Base-by-base conservation (phyloP, 768 basidiomycete species). In the Tricholoma hemisulphureum region DNA sequence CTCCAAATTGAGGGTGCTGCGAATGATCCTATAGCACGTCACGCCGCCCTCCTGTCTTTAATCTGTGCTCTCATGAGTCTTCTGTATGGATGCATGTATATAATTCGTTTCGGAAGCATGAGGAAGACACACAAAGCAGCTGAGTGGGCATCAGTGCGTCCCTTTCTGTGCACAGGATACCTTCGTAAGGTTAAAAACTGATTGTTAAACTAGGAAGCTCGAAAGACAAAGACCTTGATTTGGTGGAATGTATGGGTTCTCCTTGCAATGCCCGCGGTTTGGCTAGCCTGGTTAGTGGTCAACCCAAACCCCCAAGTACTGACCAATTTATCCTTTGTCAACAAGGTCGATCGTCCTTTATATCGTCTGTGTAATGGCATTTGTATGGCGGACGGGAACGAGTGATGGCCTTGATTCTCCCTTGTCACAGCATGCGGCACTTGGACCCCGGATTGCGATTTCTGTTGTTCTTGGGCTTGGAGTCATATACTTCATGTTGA, bases 51-150 rank as follows among this genome's bases (percentile, higher is more conserved):
- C 5, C 66, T 87, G 20, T 88, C 88, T 2, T 71, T 91, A n/a
- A 74, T 84, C 0, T 88, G 82, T 31, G 84, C 87, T 3, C 64
- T 89, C 56, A 84, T 89, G 82, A 89, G 87, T 62, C 72, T 91
- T 24, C 80, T 80, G 2, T 91, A 83, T 64, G 89, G 89, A 0
- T 89, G 89, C 61, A 78, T 88, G 54, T 91, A 88, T 68, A 89
- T 87, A 14, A 76, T 90, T 18, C 76, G 86, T 26, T 90, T 90
- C 57, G 82, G 83, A 6, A 83, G 81, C 1, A 90, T 91, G 89
- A 78, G 82, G 37, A 86, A 78, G 59, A 87, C 90, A 82, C 77
- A 83, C 63, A 82, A 83, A 58, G 88, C 89, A 1, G 83, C 85
- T 6, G 78, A 81, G 50, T 91, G 88, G 86, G 86, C 87, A 14